Conservation (phyloP, 192 early-diverging fungal species). For the Podila minutissima region DNA sequence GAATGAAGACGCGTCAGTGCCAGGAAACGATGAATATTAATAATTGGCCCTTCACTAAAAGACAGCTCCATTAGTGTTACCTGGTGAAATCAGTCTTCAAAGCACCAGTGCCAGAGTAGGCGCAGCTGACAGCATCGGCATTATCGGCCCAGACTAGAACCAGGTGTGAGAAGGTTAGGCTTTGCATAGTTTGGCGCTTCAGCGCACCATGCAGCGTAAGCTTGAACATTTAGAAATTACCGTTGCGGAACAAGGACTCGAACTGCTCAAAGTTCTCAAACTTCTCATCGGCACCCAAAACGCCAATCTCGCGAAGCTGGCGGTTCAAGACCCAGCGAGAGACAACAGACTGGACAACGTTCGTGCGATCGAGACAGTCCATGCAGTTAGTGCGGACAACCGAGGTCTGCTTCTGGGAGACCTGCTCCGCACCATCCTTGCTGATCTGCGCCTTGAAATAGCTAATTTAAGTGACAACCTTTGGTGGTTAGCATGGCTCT, state of each 20-base stretch:
- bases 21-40: not conserved
- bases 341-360: slow-evolving; percentile 96
- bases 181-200: not conserved
- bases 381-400: slow-evolving; percentile 98
- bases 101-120: slow-evolving; percentile 97
- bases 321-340: slow-evolving; percentile 75
- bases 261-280: slow-evolving; percentile 75
- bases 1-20: not conserved
- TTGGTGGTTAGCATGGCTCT: no score
- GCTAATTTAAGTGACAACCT: slow-evolving; percentile 33
- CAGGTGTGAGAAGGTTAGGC: slow-evolving; percentile 1
- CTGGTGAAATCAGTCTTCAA: slow-evolving; percentile 98
- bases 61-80: slow-evolving; percentile 14
- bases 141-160: slow-evolving; percentile 97
- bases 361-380: slow-evolving; percentile 99
- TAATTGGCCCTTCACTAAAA: not conserved
- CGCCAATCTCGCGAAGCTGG: slow-evolving; percentile 76
- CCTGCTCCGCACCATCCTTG: slow-evolving; percentile 35
- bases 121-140: slow-evolving; percentile 89
- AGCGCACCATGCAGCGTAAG: not conserved
- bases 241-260: slow-evolving; percentile 81
- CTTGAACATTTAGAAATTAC: slow-evolving; percentile 49
- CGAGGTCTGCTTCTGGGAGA: slow-evolving; percentile 70
- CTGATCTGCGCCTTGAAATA: slow-evolving; percentile 63
- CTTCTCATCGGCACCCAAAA: slow-evolving; percentile 68